These are phyloP conservation scores for Brachypodium distachyon DNA, from an alignment of 202 grass and related monocot genomes.

Conservation along the genomic window DNA sequence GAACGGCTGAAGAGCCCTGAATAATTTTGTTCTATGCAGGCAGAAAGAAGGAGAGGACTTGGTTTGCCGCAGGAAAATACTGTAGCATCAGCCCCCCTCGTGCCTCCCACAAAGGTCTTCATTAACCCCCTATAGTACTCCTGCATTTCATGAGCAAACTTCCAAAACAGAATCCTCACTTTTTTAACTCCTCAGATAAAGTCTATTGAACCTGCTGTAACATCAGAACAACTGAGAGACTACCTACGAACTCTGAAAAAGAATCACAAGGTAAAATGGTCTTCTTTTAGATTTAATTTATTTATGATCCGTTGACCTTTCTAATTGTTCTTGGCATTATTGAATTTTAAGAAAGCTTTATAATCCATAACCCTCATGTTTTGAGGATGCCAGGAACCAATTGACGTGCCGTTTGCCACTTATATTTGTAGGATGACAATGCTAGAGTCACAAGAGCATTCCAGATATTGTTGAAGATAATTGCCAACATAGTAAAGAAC, in stretches of 20 bases:
- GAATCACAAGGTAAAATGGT: constrained; percentile 75
- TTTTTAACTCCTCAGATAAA: constrained; percentile 35
- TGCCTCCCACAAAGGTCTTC: constrained; percentile 39
- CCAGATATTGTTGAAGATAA: constrained; percentile 62
- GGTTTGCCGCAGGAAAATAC: constrained; percentile 55
- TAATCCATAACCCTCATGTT: not conserved
- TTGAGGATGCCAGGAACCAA: not conserved
- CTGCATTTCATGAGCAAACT: constrained; percentile 1
- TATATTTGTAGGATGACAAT: constrained; percentile 44
- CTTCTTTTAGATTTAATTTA: not conserved
- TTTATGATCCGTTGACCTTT: not conserved
- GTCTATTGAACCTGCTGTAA: constrained; percentile 32
- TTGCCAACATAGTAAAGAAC: constrained; percentile 52
- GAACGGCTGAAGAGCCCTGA: not conserved
- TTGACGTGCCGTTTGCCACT: not conserved
- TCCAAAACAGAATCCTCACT: not conserved
- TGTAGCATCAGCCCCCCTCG: constrained; percentile 12
- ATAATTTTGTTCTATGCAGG: constrained; percentile 40
- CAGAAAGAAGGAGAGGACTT: constrained; percentile 62
- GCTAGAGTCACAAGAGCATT: constrained; percentile 55
- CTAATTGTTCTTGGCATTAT: not conserved
- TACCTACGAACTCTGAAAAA: constrained; percentile 67
- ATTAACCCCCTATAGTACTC: not conserved
- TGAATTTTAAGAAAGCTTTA: not conserved
- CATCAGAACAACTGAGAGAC: constrained; percentile 54